phyloP scores from a whole-genome alignment of 1,139 yeast species.

The Blastobotrys petasosporus region DNA sequence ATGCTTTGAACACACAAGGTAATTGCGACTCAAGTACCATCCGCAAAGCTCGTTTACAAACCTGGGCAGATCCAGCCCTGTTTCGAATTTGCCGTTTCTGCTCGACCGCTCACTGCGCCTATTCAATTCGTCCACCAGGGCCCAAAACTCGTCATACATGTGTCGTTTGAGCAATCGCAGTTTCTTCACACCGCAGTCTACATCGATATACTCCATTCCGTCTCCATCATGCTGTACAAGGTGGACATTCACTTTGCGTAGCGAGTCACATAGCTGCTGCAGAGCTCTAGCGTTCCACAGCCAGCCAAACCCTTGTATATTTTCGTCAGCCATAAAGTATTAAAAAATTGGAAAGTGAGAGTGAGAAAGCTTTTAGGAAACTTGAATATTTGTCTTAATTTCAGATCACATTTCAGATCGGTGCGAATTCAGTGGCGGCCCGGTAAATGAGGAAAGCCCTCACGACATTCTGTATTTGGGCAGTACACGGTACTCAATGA shows the following conservation, averaged over 20 bases:
- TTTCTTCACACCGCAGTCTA: not conserved
- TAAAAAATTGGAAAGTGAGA: no score
- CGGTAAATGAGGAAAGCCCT: no score
- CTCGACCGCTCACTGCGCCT: conserved; percentile 7
- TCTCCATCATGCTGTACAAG: not conserved
- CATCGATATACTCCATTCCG: not conserved
- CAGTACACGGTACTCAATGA: no score
- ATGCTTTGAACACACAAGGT: conserved; percentile 2
- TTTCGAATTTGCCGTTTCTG: not conserved
- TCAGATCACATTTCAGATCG: no score
- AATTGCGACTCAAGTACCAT: conserved; percentile 10
- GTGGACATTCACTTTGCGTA: not conserved
- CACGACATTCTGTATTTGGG: no score
- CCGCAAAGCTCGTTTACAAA: conserved; percentile 1
- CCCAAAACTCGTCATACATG: conserved; percentile 9
- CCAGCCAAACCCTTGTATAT: not conserved
- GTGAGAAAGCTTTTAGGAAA: no score
- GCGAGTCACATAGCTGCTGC: conserved; percentile 1
- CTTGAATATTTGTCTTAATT: no score
- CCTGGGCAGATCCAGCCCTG: not conserved
- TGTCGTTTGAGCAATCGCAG: conserved; percentile 5
- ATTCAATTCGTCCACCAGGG: conserved; percentile 7
- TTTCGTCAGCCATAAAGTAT: no score
- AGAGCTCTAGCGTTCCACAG: conserved; percentile 5
- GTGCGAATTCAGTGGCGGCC: no score